Conservation (phyloP, 176 grass and related monocot genomes). For the Cocos nucifera region DNA sequence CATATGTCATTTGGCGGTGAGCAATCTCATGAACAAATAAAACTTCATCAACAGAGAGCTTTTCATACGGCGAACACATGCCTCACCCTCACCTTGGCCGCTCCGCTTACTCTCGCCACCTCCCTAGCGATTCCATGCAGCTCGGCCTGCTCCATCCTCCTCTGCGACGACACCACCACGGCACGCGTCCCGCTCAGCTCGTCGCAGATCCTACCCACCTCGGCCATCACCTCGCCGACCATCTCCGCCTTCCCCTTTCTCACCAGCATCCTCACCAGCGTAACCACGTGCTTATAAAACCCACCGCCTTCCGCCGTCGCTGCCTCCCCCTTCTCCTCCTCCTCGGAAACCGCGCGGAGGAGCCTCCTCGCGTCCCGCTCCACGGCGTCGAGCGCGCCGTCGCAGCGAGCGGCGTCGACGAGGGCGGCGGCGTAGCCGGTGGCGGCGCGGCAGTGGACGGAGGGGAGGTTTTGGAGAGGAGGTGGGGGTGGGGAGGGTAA, state of each 20-base stretch:
- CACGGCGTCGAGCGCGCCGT: conserved; percentile 11
- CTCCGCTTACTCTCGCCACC: conserved; percentile 16
- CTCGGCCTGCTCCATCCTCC: conserved; percentile 5
- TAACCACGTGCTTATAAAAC: conserved; percentile 24
- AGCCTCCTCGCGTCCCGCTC: conserved; percentile 16
- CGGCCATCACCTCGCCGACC: conserved; percentile 32
- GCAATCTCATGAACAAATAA: too few species aligned
- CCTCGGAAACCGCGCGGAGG: conserved; percentile 1
- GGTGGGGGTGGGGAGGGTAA: too few species aligned
- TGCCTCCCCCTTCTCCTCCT: conserved; percentile 2
- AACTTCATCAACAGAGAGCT: too few species aligned
- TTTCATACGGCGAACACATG: conserved; percentile 6
- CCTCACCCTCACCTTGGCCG: conserved; percentile 19
- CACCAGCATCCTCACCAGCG: conserved; percentile 30
- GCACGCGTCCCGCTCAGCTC: conserved; percentile 17
- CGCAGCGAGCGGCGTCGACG: conserved; percentile 21
- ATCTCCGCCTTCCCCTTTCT: conserved; percentile 29
- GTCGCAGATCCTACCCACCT: conserved; percentile 25
- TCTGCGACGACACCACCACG: background rate
- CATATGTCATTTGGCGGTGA: too few species aligned
- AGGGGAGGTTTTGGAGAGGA: background rate
- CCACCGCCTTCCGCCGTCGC: conserved; percentile 12
- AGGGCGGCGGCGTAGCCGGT: conserved; percentile 41
- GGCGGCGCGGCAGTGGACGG: conserved; percentile 22
- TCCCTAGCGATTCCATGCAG: conserved; percentile 17